phyloP scores from a whole-genome alignment of 2,329 filamentous ascomycete species.

The Cladophialophora bantiana region DNA sequence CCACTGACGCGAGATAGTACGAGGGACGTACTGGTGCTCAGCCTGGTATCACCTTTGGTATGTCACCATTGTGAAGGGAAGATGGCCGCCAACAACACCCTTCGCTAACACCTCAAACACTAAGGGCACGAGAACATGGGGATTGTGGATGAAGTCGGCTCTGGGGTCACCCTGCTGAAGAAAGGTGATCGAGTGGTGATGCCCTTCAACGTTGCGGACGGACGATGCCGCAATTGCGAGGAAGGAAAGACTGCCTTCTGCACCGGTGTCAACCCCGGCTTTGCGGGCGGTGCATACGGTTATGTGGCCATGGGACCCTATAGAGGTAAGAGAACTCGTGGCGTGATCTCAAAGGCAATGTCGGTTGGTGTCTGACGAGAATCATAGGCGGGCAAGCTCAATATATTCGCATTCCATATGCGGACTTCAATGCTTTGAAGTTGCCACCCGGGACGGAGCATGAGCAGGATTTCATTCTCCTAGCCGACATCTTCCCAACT shows the following conservation, averaged over 20 bases:
- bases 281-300: slow-evolving; percentile 66
- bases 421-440: slow-evolving; percentile 70
- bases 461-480: slow-evolving; percentile 65
- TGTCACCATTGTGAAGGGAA: slow-evolving; percentile 15
- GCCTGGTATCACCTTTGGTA: slow-evolving; percentile 66
- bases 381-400: slow-evolving; percentile 64
- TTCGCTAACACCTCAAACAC: slow-evolving; percentile 1
- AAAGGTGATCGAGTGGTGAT: slow-evolving; percentile 70
- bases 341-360: not conserved
- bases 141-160: slow-evolving; percentile 61
- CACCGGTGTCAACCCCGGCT: slow-evolving; percentile 68
- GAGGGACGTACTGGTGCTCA: slow-evolving; percentile 70
- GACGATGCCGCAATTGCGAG: slow-evolving; percentile 69
- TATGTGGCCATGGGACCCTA: slow-evolving; percentile 68
- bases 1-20: slow-evolving; percentile 62
- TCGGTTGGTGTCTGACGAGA: slow-evolving; percentile 45
- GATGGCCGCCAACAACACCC: not conserved
- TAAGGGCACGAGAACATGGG: slow-evolving; percentile 68
- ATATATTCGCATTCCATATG: slow-evolving; percentile 69
- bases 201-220: slow-evolving; percentile 71
- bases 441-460: slow-evolving; percentile 67
- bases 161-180: slow-evolving; percentile 66
- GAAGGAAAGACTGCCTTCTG: slow-evolving; percentile 70
- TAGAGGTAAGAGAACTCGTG: slow-evolving; percentile 34
- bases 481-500: slow-evolving; percentile 54